Evolutionary conservation across 106 monocot species (phyloP), one percentile per base, ranked within the genome.

Genomic region (Vanilla planifolia): DNA sequence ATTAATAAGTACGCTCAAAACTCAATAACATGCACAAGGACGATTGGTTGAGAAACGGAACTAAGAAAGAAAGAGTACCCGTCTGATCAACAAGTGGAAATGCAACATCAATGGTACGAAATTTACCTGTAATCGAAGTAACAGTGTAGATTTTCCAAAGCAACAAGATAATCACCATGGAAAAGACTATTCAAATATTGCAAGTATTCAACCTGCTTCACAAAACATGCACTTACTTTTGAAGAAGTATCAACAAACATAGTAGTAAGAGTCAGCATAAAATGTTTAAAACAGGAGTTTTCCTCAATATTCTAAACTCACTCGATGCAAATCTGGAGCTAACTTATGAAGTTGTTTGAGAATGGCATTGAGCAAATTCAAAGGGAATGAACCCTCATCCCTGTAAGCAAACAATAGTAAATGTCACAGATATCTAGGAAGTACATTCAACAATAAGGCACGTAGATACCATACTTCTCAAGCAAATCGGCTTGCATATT

Each of bases 91-190:
- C 14, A 34, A 15, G n/a, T 51, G 55, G 5, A 67, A 52, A 52
- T 21, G n/a, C 28, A 8, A 67, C 6, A 47, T 17, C 6, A 45
- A n/a, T 45, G 20, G 43, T 32, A 40, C 50, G 48, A 34, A 43
- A 43, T 24, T 50, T 39, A 94, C 93, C 93, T 96, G 79, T 79
- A 90, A 72, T 96, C 95, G 79, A 84, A 96, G 74, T 84, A 96
- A 63, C 76, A 34, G 39, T 90, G 95, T 48, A 96, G 81, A 60
- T 81, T 87, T 28, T 96, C 90, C 65, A 84, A 9, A 52, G 95
- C 77, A 69, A 73, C 15, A 63, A 76, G 55, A 75, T 90, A 96
- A 80, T 96, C 91, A 44, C 84, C 62, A 67, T 87, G 83, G 61
- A 71, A 67, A 66, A 96, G 66, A 84, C 71, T 71, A 64, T 89